These are phyloP conservation scores for Quercus lobata DNA, from an alignment of 331 rosid species.

Conservation along the genomic window DNA sequence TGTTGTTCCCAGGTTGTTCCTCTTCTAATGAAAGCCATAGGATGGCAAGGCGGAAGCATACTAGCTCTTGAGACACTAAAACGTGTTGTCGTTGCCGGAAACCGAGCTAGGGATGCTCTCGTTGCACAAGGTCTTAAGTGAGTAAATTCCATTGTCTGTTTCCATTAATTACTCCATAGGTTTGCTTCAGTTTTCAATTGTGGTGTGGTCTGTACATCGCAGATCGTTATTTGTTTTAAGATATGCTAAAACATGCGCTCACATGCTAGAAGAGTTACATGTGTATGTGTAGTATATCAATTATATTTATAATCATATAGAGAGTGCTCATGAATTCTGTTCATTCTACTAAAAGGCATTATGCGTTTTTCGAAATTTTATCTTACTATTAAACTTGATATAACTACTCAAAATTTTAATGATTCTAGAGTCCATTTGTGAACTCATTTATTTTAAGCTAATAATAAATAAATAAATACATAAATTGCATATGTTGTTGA, in stretches of 20 bases:
- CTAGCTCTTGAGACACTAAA: conserved; percentile 97
- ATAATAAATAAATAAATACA: neutral
- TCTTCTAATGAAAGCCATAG: conserved; percentile 96
- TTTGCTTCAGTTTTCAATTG: neutral
- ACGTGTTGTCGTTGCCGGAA: conserved; percentile 99
- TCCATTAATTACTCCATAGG: neutral
- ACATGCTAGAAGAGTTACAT: neutral
- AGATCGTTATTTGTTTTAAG: conserved; percentile 4
- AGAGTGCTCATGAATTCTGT: neutral
- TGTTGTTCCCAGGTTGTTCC: conserved; percentile 81
- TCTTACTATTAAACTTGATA: neutral
- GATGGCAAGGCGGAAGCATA: conserved; percentile 99
- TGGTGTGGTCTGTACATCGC: conserved; percentile 7
- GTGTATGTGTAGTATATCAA: neutral
- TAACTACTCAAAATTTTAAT: neutral
- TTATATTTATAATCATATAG: neutral
- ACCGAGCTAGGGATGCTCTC: conserved; percentile 99
- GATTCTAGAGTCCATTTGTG: neutral
- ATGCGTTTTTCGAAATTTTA: neutral
- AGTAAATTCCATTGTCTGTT: conserved; percentile 27
- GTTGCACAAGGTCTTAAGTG: conserved; percentile 99
- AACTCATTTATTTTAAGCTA: neutral
- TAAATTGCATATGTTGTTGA: neutral
- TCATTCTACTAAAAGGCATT: neutral
- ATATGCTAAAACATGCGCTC: conserved; percentile 9